Evolutionary conservation across 2,329 filamentous ascomycete genomes (phyloP).

Genomic region (Botrytis pseudocinerea): DNA sequence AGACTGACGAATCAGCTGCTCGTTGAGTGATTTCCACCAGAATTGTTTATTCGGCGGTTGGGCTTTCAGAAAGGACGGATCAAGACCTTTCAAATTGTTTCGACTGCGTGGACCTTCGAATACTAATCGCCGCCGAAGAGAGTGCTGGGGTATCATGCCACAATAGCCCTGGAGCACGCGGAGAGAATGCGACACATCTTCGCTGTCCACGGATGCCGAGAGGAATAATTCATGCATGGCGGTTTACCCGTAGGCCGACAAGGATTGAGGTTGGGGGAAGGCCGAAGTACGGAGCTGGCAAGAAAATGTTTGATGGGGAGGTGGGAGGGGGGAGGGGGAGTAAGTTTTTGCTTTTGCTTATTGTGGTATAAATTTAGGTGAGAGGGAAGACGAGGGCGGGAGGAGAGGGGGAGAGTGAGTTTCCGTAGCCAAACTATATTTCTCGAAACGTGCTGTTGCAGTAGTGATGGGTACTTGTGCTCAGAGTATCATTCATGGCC

Average conservation of each 20-base stretch:
- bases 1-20: slow-evolving; percentile 56
- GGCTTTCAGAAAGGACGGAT: slow-evolving; percentile 28
- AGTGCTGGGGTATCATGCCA: slow-evolving; percentile 55
- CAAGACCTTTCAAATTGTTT: slow-evolving; percentile 33
- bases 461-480: not conserved
- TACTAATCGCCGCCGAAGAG: slow-evolving; percentile 54
- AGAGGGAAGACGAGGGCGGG: not conserved
- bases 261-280: slow-evolving; percentile 15
- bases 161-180: slow-evolving; percentile 58
- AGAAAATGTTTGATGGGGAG: not conserved
- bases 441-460: not conserved
- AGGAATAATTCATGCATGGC: slow-evolving; percentile 62
- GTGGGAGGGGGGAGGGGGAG: not conserved
- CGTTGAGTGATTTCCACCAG: slow-evolving; percentile 55
- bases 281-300: slow-evolving; percentile 13
- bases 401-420: not conserved
- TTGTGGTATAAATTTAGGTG: not conserved
- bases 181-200: slow-evolving; percentile 51
- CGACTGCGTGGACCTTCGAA: slow-evolving; percentile 50
- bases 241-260: not conserved
- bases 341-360: slow-evolving; percentile 19
- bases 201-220: slow-evolving; percentile 53
- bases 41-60: slow-evolving; percentile 29
- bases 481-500: not conserved
- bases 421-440: not conserved